Evolutionary conservation across 2,329 filamentous ascomycete genomes (phyloP), one percentile per base, ranked within the genome.

Genomic region (Allantophomopsis cytisporea): DNA sequence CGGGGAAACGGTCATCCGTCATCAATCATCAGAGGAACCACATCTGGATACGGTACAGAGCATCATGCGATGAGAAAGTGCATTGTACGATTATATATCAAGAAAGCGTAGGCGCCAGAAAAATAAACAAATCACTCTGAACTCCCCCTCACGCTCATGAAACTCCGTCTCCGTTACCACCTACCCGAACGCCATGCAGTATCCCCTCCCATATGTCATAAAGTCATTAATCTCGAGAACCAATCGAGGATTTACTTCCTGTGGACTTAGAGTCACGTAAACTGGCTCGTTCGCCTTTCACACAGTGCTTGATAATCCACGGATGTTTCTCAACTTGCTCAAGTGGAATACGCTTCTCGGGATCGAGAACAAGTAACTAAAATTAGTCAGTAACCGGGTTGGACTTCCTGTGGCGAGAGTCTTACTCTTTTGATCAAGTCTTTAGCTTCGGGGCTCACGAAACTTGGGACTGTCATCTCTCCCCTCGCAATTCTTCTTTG

Each of bases 281-380:
- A 32, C 43, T 51, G n/a, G 52, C 50, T 31, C 53, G 41, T 44
- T 73, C 42, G 65, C 65, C 54, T 66, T 56, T 56, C 1, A 57
- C 53, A 59, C 89, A 96, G 60, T 96, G 85, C 68, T 95, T 96
- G 50, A 95, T 59, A 53, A 98, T 94, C 91, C 91, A 98, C 14
- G 91, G 89, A 59, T 96, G 91, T 39, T 71, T 71, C 59, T 89
- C 80, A 31, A 96, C 82, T 43, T 94, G 80, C 13, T 94, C 87
- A 10, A 98, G 73, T 3, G 87, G 75, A 50, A 98, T 83, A 47
- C 91, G 73, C 69, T 94, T 94, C 54, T 94, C 86, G 0, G 91
- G 91, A 55, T 96, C 87, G 41, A 96, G 71, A 15, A 95, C 86
- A 34, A 98, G 74, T 31, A 94, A 67, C 84, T 83, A 59, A 36